These are phyloP conservation scores for Fraxinus paxiana DNA, from an alignment of 305 asterid genomes.

Conservation along the genomic window DNA sequence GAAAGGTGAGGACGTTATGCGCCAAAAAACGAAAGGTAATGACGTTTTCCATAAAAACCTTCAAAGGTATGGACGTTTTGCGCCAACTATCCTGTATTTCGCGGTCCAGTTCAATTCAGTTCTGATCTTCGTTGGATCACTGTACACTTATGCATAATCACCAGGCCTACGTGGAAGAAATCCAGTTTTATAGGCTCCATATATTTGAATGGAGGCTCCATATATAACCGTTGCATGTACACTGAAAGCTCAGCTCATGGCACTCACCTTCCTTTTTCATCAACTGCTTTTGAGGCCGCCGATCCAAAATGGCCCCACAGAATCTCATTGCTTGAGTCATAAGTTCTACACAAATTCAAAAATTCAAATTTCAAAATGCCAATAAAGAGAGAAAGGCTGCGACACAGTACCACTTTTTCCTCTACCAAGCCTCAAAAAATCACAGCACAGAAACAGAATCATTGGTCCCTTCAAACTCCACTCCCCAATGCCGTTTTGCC, in stretches of 20 bases:
- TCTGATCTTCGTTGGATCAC: constrained; percentile 33
- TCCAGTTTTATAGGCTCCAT: constrained; percentile 34
- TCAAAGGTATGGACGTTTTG: no score
- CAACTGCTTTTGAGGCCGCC: constrained; percentile 20
- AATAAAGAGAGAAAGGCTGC: constrained; percentile 24
- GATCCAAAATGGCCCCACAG: constrained; percentile 18
- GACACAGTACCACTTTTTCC: constrained; percentile 48
- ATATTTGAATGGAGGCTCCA: neutral
- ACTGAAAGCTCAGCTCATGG: neutral
- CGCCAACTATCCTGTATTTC: constrained; percentile 26
- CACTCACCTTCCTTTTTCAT: constrained; percentile 15
- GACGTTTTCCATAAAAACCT: no score
- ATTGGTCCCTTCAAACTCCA: constrained; percentile 9
- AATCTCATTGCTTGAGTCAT: neutral
- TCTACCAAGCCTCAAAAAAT: constrained; percentile 37
- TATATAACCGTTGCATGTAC: constrained; percentile 21
- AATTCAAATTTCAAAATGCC: constrained; percentile 45
- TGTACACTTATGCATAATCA: constrained; percentile 42
- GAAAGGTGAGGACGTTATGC: no score
- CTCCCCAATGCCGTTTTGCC: constrained; percentile 4
- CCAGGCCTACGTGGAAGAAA: constrained; percentile 43
- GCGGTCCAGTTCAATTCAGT: constrained; percentile 39
- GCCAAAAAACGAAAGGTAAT: no score
- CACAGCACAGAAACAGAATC: constrained; percentile 40
- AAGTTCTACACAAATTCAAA: constrained; percentile 23